Evolutionary conservation across 306 rosid genomes (phyloP), one percentile per base, ranked within the genome.

Genomic region (Quillaja saponaria): DNA sequence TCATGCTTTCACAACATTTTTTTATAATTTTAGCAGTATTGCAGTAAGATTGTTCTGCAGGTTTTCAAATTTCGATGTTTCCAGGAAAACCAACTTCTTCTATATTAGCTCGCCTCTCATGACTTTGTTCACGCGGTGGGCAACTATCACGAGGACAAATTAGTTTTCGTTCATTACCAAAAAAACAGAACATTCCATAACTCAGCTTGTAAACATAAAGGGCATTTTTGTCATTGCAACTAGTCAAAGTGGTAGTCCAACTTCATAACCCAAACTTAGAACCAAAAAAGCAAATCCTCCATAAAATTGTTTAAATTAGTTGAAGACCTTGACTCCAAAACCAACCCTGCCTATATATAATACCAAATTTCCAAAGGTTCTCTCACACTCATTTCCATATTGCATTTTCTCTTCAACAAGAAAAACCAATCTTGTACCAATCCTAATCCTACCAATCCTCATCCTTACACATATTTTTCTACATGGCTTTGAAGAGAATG

Each of bases 401-500:
- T 25, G 31, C 4, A 25, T 25, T 25, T 25, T 25, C 4, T 1
- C 31, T 25, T 25, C 31, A 25, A 1, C 31, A 25, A 25, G 4
- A 25, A 25, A 25, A 1, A 2, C 31, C 31, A n/a, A n/a, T n/a
- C n/a, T n/a, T n/a, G n/a, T n/a, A n/a, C n/a, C n/a, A n/a, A n/a
- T n/a, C n/a, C n/a, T n/a, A n/a, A n/a, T n/a, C n/a, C n/a, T n/a
- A n/a, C n/a, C n/a, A n/a, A n/a, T n/a, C n/a, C n/a, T n/a, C n/a
- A n/a, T n/a, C n/a, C n/a, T n/a, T n/a, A n/a, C n/a, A n/a, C n/a
- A n/a, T n/a, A n/a, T n/a, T 1, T 25, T 25, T 25, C 31, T 25
- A 25, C 31, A 25, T 25, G 39, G 62, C 55, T 33, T 74, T 72
- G 77, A 90, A 85, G 82, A 84, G 87, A 69, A 74, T 33, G 35